Evolutionary conservation across 257 asterid species (phyloP).

Genomic region (Gentiana dahurica): DNA sequence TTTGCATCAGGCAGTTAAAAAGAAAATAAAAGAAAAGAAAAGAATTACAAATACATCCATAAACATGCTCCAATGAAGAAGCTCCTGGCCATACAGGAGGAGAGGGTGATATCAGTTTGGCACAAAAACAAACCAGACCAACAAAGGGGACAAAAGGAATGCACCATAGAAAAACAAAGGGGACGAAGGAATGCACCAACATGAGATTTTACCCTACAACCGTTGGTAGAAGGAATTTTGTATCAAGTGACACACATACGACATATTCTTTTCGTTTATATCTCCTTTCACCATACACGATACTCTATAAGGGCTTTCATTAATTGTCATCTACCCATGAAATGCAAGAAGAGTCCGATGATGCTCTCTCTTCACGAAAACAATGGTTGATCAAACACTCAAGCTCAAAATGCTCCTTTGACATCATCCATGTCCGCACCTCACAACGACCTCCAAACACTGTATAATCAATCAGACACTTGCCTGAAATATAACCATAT

Average conservation of each 20-base stretch:
- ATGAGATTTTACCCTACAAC: too few species aligned
- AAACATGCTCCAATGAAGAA: background rate
- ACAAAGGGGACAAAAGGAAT: background rate
- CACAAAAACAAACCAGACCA: background rate
- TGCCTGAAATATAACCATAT: too few species aligned
- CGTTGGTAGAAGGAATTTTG: too few species aligned
- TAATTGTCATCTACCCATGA: background rate
- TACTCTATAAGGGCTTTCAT: too few species aligned
- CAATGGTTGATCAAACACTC: background rate
- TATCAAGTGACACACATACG: too few species aligned
- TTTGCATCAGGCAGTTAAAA: background rate
- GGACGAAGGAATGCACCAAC: background rate
- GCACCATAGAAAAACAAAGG: background rate
- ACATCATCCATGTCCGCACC: background rate
- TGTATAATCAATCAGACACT: background rate
- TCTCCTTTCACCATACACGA: too few species aligned
- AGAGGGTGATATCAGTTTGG: too few species aligned
- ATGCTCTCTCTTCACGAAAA: background rate
- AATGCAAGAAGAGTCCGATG: background rate
- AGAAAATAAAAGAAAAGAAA: background rate
- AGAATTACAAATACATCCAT: background rate
- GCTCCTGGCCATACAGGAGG: background rate
- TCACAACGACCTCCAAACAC: slow-evolving; percentile 1
- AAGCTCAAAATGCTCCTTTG: background rate
- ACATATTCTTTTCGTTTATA: too few species aligned